Percentiles rank a stretch among this genome's conserved stretches.
Evolutionary conservation across 805 yeast genomes (phyloP).

Genomic region (Candida boidinii): DNA sequence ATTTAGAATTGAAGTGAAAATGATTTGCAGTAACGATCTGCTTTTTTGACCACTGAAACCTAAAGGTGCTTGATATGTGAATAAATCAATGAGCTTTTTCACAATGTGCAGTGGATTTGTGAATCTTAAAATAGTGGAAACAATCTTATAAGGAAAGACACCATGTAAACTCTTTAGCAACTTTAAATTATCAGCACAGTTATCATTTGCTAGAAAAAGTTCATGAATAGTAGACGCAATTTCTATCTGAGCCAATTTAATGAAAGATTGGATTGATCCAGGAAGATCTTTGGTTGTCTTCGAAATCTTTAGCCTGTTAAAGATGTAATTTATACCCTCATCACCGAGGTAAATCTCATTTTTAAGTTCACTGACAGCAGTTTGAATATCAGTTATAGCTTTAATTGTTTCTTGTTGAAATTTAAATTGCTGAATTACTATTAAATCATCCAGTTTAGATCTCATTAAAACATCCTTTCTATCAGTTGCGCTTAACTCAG

Average conservation of each 20-base stretch:
- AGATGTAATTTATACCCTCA: slow-evolving; percentile 50
- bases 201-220: slow-evolving; percentile 71
- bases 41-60: slow-evolving; percentile 32
- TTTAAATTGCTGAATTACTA: slow-evolving; percentile 51
- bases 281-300: slow-evolving; percentile 48
- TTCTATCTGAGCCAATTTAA: slow-evolving; percentile 79
- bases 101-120: slow-evolving; percentile 85
- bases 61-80: slow-evolving; percentile 68
- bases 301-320: slow-evolving; percentile 56
- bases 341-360: slow-evolving; percentile 11
- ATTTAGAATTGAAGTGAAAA: slow-evolving; percentile 62
- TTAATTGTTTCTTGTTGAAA: slow-evolving; percentile 52
- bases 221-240: slow-evolving; percentile 80
- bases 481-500: slow-evolving; percentile 32
- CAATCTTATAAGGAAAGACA: slow-evolving; percentile 70
- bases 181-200: slow-evolving; percentile 64
- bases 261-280: slow-evolving; percentile 57
- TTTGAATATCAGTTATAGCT: slow-evolving; percentile 21
- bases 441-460: slow-evolving; percentile 47
- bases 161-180: slow-evolving; percentile 67
- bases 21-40: slow-evolving; percentile 60
- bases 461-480: slow-evolving; percentile 50
- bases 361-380: slow-evolving; percentile 34
- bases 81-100: slow-evolving; percentile 70
- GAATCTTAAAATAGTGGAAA: slow-evolving; percentile 67